phyloP scores from a whole-genome alignment of 2,329 filamentous ascomycete genomes.

The Laburnicola sp. region DNA sequence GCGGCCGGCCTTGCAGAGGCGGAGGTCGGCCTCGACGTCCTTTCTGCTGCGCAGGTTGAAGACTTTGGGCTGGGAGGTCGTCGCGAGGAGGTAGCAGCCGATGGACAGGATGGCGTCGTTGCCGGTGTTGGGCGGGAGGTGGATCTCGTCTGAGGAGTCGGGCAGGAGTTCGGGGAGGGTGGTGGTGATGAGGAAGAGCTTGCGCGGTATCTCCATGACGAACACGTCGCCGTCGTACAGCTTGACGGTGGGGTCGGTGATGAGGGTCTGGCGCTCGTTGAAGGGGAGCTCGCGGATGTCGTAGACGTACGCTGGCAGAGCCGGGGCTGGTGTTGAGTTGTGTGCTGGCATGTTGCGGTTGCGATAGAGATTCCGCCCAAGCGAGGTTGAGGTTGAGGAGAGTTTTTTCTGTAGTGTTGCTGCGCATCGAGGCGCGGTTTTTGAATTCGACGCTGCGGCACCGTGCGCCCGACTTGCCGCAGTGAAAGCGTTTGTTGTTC shows the following conservation, averaged over 20 bases:
- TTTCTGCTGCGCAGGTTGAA: neutral
- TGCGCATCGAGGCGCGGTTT: too few relatives aligned
- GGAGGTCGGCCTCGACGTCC: constrained; percentile 1
- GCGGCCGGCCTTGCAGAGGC: constrained; percentile 3
- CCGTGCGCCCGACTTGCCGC: too few relatives aligned
- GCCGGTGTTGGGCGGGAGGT: constrained; percentile 1
- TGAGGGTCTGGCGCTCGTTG: neutral
- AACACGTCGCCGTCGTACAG: constrained; percentile 1
- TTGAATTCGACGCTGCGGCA: too few relatives aligned
- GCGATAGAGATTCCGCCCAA: neutral
- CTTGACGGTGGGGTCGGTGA: neutral
- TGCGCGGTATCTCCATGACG: neutral
- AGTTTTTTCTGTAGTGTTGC: too few relatives aligned
- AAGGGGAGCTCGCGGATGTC: neutral
- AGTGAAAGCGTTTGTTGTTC: too few relatives aligned
- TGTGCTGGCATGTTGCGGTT: neutral
- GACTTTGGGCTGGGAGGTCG: neutral
- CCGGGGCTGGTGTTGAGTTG: neutral
- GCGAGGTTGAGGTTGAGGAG: neutral
- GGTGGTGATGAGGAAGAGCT: constrained; percentile 4
- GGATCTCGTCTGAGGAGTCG: neutral
- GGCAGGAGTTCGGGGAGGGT: neutral
- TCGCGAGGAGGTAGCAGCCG: neutral
- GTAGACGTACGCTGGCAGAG: neutral
- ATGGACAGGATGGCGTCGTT: neutral